Evolutionary conservation across 305 asterid genomes (phyloP).

Genomic region (Fraxinus paxiana): DNA sequence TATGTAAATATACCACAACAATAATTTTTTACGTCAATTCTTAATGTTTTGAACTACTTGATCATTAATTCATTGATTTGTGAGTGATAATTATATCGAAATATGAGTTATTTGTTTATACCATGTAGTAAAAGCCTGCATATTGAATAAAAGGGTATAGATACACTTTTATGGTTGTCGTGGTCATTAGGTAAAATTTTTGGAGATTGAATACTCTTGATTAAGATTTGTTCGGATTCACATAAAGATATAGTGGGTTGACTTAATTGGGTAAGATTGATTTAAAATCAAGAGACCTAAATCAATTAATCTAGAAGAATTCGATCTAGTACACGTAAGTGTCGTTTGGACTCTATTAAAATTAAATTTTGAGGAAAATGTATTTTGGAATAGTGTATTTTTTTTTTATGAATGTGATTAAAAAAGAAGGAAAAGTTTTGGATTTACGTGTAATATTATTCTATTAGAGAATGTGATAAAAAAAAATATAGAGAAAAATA

Average conservation of each 20-base stretch:
- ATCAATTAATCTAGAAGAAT: background rate
- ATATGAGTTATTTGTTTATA: background rate
- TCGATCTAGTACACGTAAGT: background rate
- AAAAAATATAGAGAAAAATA: background rate
- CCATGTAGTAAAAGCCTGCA: background rate
- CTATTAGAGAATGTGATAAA: background rate
- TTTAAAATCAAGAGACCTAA: background rate
- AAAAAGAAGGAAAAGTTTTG: no score
- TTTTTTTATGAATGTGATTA: no score
- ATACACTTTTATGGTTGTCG: background rate
- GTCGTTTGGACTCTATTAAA: background rate
- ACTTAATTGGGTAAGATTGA: background rate
- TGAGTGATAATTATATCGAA: background rate
- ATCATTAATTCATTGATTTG: background rate
- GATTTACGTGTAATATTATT: background rate
- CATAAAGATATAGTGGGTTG: background rate
- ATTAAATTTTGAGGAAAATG: background rate
- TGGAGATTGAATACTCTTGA: background rate
- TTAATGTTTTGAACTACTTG: background rate
- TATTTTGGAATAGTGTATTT: background rate
- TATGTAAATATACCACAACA: background rate
- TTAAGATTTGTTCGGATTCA: background rate
- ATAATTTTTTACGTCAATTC: background rate
- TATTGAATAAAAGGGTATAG: background rate
- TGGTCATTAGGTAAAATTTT: background rate